These are phyloP conservation scores for Multifurca ochricompacta DNA, from an alignment of 768 basidiomycete genomes.

Conservation along the genomic window DNA sequence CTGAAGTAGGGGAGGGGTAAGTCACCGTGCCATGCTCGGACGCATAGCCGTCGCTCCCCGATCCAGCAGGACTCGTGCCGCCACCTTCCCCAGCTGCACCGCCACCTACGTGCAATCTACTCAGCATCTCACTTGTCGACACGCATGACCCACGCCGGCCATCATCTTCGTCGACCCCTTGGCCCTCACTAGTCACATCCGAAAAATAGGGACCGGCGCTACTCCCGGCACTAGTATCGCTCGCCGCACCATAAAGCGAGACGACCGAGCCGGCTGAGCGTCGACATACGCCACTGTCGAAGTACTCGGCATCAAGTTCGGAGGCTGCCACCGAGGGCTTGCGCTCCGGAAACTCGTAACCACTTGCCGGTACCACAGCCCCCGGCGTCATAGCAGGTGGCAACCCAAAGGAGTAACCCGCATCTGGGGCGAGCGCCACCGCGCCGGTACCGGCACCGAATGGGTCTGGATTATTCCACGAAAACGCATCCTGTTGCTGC, in stretches of 20 bases:
- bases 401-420: constrained; percentile 19
- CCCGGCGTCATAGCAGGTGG: background rate
- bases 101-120: constrained; percentile 7
- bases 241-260: constrained; percentile 13
- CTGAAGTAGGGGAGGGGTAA: constrained; percentile 18
- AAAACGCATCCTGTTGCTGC: constrained; percentile 8
- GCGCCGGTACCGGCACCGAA: constrained; percentile 7
- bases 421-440: constrained; percentile 10
- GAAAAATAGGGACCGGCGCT: constrained; percentile 20
- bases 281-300: constrained; percentile 9
- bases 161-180: constrained; percentile 11
- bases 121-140: constrained; percentile 17
- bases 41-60: constrained; percentile 14
- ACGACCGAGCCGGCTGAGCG: constrained; percentile 16
- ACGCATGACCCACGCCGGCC: constrained; percentile 20
- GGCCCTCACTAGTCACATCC: constrained; percentile 16
- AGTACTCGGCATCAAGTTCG: constrained; percentile 5
- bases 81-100: constrained; percentile 3
- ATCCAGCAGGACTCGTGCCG: background rate
- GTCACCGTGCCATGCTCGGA: constrained; percentile 18
- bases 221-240: constrained; percentile 15
- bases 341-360: constrained; percentile 20
- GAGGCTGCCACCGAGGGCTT: constrained; percentile 8
- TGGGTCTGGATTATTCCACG: constrained; percentile 19
- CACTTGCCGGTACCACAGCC: background rate